Evolutionary conservation across 495 filamentous ascomycete species (phyloP), one percentile per base, ranked within the genome.

Genomic region (Penicillium parvum): DNA sequence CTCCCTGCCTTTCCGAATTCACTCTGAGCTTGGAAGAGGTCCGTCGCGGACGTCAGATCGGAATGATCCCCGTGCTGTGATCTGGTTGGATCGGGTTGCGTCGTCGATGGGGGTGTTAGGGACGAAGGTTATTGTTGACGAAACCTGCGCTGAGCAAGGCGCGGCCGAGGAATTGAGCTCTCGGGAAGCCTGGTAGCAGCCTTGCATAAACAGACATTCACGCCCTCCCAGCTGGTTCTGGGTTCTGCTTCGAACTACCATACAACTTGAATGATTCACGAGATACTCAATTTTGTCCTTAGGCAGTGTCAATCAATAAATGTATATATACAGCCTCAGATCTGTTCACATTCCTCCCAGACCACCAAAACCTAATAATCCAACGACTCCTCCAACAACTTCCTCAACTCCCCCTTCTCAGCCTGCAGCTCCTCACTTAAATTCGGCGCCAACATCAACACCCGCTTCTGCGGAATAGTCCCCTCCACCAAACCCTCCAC

Each of bases 401-500:
- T 65, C 45, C 70, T 71, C 53, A 88, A 61, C 57, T 82, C 79
- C 53, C 85, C 81, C 60, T 82, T 79, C 55, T 84, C 75, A 5
- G 74, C 74, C 50, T 78, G 68, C 37, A 75, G 53, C 58, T 81
- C 81, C 46, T 77, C 78, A 34, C 78, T 82, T 51, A 97, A 64
- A 34, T 76, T 86, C 4, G 92, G 92, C 27, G 94, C 94, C 37
- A 98, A 65, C 86, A 90, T 91, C 49, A 97, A 58, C 34, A 98
- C 92, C 33, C 92, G 73, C 33, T 76, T 74, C 70, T 98, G 92
- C 18, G 92, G 92, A 33, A 98, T 78, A 17, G 92, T 97, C 1
- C 92, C 94, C 60, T 97, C 90, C 10, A 98, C 89, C 47, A 98
- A 65, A 3, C 65, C 78, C 18, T 89, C 84, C 9, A 98, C 68